Base-by-base conservation (phyloP, 1,284 basidiomycete species). In the Bondarzewia mesenterica region DNA sequence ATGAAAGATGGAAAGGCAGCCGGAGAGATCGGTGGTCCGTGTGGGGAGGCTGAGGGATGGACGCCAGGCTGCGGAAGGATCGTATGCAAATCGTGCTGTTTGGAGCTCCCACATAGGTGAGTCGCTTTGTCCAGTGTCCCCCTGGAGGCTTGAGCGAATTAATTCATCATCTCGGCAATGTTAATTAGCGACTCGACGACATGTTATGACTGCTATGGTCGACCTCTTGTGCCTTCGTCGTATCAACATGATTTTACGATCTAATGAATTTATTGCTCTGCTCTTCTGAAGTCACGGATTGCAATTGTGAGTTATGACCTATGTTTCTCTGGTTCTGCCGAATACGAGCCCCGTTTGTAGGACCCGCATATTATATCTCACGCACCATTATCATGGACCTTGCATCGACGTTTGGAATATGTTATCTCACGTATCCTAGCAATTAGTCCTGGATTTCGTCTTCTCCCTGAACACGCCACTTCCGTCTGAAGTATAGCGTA, bases 81-180 rank as follows among this genome's bases (percentile, higher is more conserved):
- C n/a, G 45, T 67, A n/a, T 67, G 65, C 45, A 56, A 57, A 38
- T 57, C 51, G 7, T 67, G 65, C 39, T 64, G 61, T 44, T 52
- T 61, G 15, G 65, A 67, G 49, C 58, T 57, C 27, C 49, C 58
- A 5, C 55, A 58, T 38, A 64, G 61, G 65, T 66, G 42, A 46
- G 60, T 50, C 12, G 12, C 27, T 35, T 18, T 26, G 20, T 7
- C 25, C 14, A 25, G 10, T 4, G 4, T 36, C 18, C 4, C 20
- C 18, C 10, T 21, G 15, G 14, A 5, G 16, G 22, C 3, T 6
- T 16, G 2, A 2, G 37, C 8, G n/a, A n/a, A 8, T 5, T 16
- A 4, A 20, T 25, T 25, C 5, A 32, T 6, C 21, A 2, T 22
- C 4, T 18, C 15, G 14, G 12, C 23, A 12, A n/a, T 22, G 23